Conservation (phyloP, 2,329 filamentous ascomycete genomes). For the Trichoderma koningii region DNA sequence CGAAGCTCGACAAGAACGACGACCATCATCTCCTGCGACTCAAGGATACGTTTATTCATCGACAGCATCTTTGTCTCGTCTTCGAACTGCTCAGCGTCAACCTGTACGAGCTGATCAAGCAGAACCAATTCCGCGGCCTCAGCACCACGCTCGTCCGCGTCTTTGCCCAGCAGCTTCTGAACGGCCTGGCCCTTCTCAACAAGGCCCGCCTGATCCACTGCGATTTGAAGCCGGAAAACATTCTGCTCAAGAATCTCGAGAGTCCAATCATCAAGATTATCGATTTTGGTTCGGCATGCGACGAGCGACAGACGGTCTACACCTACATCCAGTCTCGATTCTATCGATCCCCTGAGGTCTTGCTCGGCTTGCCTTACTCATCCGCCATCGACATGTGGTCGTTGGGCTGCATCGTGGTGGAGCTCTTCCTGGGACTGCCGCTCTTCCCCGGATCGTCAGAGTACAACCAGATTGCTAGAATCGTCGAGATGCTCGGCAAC, state of each 20-base stretch:
- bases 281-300: conserved; percentile 97
- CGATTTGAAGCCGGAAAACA: conserved; percentile 97
- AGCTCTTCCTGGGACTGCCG: conserved; percentile 91
- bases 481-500: conserved; percentile 96
- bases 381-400: conserved; percentile 99
- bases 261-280: conserved; percentile 99
- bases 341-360: conserved; percentile 93
- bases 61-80: conserved; percentile 93
- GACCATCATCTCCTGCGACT: conserved; percentile 93
- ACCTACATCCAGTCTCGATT: conserved; percentile 99
- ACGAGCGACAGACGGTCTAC: conserved; percentile 97
- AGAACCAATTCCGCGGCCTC: conserved; percentile 96
- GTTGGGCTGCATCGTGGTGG: conserved; percentile 94
- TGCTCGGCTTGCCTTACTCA: conserved; percentile 94
- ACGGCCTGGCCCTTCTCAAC: conserved; percentile 86
- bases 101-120: conserved; percentile 97
- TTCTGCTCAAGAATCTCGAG: conserved; percentile 94
- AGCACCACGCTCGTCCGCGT: conserved; percentile 96
- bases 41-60: conserved; percentile 97
- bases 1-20: conserved; percentile 98
- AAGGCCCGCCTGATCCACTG: conserved; percentile 97
- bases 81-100: conserved; percentile 98
- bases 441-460: conserved; percentile 96
- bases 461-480: conserved; percentile 96
- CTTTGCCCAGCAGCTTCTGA: conserved; percentile 94